Evolutionary conservation across 441 rosid genomes (phyloP), one percentile per base, ranked within the genome.

Genomic region (Euphorbia schlechtendalii): DNA sequence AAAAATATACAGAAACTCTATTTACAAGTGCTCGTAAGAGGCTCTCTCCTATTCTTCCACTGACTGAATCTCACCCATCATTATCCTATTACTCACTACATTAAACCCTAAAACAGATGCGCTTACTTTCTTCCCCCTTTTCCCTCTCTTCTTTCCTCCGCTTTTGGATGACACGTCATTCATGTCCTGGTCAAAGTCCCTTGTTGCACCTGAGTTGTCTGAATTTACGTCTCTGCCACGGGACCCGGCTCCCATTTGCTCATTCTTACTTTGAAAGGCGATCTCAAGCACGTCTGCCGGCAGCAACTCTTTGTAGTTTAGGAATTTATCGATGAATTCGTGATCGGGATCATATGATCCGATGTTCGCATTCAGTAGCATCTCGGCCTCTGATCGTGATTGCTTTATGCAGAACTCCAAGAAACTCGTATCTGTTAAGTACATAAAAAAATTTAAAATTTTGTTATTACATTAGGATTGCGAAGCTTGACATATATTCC

Each of bases 11-110:
- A 25, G 14, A 2, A 55, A 66, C 2, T 45, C 49, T 79, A 83
- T 86, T 74, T 79, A 86, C 88, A 86, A 22, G 64, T n/a, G n/a
- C n/a, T 38, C 55, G 48, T 67, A 18, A 38, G 4, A 27, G 38
- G 27, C 14, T 34, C 40, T 59, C 58, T 22, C 71, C 81, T 82
- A 95, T 56, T 95, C 99, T 52, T 90, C 99, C 52, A 83, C 74
- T 0, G 84, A 70, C 78, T 95, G 99, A 70, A 92, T 92, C 92
- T 95, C 98, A 22, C 99, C 99, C 99, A 79, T 95, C 98, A 89
- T 88, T 69, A 95, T 95, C 67, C 98, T 82, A 83, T 95, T 92
- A 70, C 99, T 95, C 48, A 92, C 97, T 15, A 95, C 96, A 28
- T 82, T 95, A 64, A 95, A 95, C 17, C 98, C 98, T 40, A 95